Evolutionary conservation across 768 basidiomycete genomes (phyloP), one percentile per base, ranked within the genome.

Genomic region (Leccinum barrowsii): DNA sequence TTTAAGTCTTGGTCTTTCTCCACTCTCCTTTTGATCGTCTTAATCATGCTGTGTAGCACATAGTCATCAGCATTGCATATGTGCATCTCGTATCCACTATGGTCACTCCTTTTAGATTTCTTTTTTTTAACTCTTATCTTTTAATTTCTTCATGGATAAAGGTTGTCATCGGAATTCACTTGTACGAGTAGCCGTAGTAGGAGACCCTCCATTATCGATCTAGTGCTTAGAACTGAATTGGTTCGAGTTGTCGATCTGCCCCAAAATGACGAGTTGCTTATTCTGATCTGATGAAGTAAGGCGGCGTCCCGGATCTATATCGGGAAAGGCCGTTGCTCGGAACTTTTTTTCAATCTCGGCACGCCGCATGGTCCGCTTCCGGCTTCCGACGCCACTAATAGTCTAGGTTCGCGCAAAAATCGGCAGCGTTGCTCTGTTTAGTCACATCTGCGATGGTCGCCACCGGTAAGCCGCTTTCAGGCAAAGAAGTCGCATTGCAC

Each of bases 401-500:
- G 35, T 42, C 32, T 34, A 50, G 50, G 26, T 22, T 49, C 34
- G 19, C 11, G 10, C 42, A 10, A 21, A 12, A 37, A n/a, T 15
- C 22, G 17, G 26, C 21, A 5, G 32, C 32, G 32, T 32, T 28
- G 13, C 58, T 51, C 37, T 7, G 37, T 21, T 44, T 28, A 7
- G 26, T n/a, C 8, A 30, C 26, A 26, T 26, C 40, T 24, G 47
- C 17, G 3, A 70, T 72, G 70, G 6, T 44, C 19, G 42, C 57
- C 19, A 48, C 44, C 54, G 7, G 21, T 56, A 65, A 58, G 13
- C 24, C 60, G 22, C 70, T 82, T 40, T 78, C 80, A 52, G 80
- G 80, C 10, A 66, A 79, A 58, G 77, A 81, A 58, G 82, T 86
- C 30, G 81, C 84, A 5, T 58, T 76, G 61, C 85, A 86, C 65